A percentile compares a stretch with the other conserved stretches of the same genome.
phyloP scores from a whole-genome alignment of 208 protist genomes.

The Crithidia thermophila region DNA sequence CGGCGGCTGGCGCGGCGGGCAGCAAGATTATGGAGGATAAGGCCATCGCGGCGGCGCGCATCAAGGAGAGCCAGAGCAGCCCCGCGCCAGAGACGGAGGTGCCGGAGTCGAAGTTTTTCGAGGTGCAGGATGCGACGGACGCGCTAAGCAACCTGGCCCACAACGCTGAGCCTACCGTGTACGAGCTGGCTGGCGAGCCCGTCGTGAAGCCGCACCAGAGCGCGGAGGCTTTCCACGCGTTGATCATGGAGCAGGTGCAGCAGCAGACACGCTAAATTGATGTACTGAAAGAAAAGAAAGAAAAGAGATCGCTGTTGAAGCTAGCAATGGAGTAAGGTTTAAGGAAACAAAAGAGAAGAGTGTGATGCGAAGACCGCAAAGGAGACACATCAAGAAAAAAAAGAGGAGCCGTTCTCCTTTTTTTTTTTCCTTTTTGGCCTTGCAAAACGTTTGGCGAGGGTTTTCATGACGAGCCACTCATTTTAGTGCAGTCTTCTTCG shows the following conservation, averaged over 20 bases:
- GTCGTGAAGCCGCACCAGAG: slow-evolving; percentile 33
- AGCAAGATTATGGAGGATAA: slow-evolving; percentile 61
- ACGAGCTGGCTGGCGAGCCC: slow-evolving; percentile 37
- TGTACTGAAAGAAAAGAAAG: slow-evolving; percentile 4
- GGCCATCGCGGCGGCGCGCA: slow-evolving; percentile 45
- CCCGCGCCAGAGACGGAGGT: slow-evolving; percentile 39
- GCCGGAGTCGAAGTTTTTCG: slow-evolving; percentile 59
- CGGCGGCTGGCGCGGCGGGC: slow-evolving; percentile 19
- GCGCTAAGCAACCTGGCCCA: slow-evolving; percentile 84
- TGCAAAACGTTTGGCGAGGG: too few relatives aligned
- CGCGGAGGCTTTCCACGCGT: slow-evolving; percentile 39
- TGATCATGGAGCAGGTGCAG: slow-evolving; percentile 42
- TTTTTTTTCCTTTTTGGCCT: slow-evolving; percentile 17
- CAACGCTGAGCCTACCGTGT: slow-evolving; percentile 43
- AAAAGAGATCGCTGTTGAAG: slow-evolving; percentile 3
- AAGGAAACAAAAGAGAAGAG: background rate
- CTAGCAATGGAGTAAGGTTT: background rate
- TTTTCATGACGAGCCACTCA: too few relatives aligned
- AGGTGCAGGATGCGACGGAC: slow-evolving; percentile 82
- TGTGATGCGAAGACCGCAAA: background rate
- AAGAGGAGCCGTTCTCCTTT: background rate
- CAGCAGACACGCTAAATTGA: slow-evolving; percentile 18
- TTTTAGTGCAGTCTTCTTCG: too few relatives aligned
- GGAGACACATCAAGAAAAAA: background rate
- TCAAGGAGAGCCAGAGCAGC: slow-evolving; percentile 37